Evolutionary conservation across 208 protist genomes (phyloP).

Genomic region (Wallacemonas rigidus): DNA sequence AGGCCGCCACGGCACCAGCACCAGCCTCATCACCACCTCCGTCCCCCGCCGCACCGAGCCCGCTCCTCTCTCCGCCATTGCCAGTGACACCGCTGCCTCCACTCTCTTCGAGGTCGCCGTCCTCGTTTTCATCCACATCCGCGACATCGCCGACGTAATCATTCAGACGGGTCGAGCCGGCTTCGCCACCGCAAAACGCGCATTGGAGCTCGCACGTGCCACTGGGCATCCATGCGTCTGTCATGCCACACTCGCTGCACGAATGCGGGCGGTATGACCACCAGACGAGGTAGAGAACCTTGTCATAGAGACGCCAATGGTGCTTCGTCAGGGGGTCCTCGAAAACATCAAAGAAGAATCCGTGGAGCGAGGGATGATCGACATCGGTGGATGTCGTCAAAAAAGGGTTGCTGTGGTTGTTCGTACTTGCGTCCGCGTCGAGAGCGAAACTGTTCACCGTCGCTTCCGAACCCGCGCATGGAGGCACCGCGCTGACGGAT

Average conservation of each 20-base stretch:
- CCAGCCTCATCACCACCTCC: slow-evolving; percentile 13
- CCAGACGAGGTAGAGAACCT: slow-evolving; percentile 86
- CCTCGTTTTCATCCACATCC: slow-evolving; percentile 32
- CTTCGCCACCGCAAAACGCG: slow-evolving; percentile 55
- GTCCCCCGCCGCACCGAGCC: neutral
- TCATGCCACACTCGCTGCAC: slow-evolving; percentile 70
- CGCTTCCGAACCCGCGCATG: neutral
- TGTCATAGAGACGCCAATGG: slow-evolving; percentile 68
- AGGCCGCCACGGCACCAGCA: slow-evolving; percentile 39
- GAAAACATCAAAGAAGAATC: slow-evolving; percentile 70
- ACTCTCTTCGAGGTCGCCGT: slow-evolving; percentile 27
- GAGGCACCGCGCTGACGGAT: neutral
- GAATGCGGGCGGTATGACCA: slow-evolving; percentile 66
- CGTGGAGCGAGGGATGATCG: slow-evolving; percentile 50
- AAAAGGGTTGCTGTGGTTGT: neutral
- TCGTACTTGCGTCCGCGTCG: neutral
- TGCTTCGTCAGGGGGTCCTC: slow-evolving; percentile 46
- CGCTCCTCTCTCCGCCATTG: slow-evolving; percentile 15
- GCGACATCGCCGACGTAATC: slow-evolving; percentile 51
- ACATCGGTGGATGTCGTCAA: neutral
- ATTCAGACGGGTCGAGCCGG: slow-evolving; percentile 54
- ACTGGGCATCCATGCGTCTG: slow-evolving; percentile 69
- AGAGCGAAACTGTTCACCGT: neutral
- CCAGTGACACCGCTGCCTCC: neutral
- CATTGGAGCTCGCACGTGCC: slow-evolving; percentile 68